These are phyloP conservation scores for Termitomyces sp. DNA, from an alignment of 768 basidiomycete species.

Conservation along the genomic window DNA sequence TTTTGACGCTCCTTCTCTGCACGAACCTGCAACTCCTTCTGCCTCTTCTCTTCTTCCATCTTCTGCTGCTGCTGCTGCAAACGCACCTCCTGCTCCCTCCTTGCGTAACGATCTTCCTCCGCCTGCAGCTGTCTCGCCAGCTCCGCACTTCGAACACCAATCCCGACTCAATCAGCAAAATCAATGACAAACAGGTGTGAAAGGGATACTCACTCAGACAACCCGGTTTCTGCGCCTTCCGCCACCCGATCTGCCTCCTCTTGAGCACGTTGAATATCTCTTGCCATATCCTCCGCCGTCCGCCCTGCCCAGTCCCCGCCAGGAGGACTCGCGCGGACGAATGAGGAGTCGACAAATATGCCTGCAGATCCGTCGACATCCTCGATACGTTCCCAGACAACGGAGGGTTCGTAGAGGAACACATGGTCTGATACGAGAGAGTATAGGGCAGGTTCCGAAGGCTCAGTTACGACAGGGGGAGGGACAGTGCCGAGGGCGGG, in stretches of 20 bases:
- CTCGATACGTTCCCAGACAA: constrained; percentile 90
- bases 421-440: constrained; percentile 84
- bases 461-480: background rate
- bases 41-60: constrained; percentile 22
- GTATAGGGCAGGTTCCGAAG: constrained; percentile 51
- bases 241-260: constrained; percentile 23
- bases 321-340: constrained; percentile 57
- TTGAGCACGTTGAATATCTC: constrained; percentile 38
- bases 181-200: background rate
- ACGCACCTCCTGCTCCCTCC: constrained; percentile 31
- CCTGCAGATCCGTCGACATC: constrained; percentile 82
- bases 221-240: constrained; percentile 23
- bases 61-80: constrained; percentile 28
- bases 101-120: constrained; percentile 66
- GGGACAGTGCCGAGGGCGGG: background rate
- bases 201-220: constrained; percentile 54
- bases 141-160: constrained; percentile 42
- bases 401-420: constrained; percentile 70
- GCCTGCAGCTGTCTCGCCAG: constrained; percentile 77
- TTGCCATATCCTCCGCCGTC: constrained; percentile 58
- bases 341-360: constrained; percentile 74
- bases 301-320: constrained; percentile 83
- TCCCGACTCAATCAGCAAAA: constrained; percentile 4
- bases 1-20: constrained; percentile 27
- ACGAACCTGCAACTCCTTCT: constrained; percentile 24